Base-by-base conservation (phyloP, 345 rosid species). In the Atalantia buxifolia region DNA sequence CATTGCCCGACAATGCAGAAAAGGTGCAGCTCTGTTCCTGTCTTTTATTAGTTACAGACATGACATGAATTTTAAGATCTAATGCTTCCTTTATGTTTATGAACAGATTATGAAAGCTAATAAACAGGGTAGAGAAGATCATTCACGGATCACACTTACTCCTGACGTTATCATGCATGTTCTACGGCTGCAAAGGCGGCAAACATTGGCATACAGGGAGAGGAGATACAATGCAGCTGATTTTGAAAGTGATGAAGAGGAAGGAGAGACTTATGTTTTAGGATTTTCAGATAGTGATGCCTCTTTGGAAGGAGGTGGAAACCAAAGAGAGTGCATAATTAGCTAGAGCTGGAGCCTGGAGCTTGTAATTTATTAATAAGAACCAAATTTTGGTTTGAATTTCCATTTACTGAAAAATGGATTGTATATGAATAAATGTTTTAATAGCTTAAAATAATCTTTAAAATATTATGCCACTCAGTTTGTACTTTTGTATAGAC, bases 111-210 rank as follows among this genome's bases (percentile, higher is more conserved):
- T 84, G 89, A 90, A 89, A 74, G 83, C 88, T 24, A 91, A 92
- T 50, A 76, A 82, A 59, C 84, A 83, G 71, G 89, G 86, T 9
- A 88, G 90, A 76, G 91, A 86, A 77, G 90, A 86, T 69, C 83
- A 83, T 75, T 85, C 92, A 25, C 84, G 80, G 60, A 85, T 81
- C 31, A 77, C 82, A 35, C 79, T 89, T 21, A 79, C 89, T n/a
- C 91, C 94, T 12, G 92, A 91, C 13, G 93, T 91, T 36, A 66
- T 88, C 57, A 91, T 91, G 97, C 92, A 88, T 53, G 88, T 89
- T 36, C 81, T 89, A 61, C 83, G 93, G 71, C 71, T 91, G 76
- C 93, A 90, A 84, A 87, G 92, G 81, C 89, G 92, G 76, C 94
- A 90, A 72, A 81, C 85, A 1, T 66, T 84, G 31, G 81, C 82